phyloP scores from a whole-genome alignment of 2,329 filamentous ascomycete species.

The Ceratocystis lukuohia region DNA sequence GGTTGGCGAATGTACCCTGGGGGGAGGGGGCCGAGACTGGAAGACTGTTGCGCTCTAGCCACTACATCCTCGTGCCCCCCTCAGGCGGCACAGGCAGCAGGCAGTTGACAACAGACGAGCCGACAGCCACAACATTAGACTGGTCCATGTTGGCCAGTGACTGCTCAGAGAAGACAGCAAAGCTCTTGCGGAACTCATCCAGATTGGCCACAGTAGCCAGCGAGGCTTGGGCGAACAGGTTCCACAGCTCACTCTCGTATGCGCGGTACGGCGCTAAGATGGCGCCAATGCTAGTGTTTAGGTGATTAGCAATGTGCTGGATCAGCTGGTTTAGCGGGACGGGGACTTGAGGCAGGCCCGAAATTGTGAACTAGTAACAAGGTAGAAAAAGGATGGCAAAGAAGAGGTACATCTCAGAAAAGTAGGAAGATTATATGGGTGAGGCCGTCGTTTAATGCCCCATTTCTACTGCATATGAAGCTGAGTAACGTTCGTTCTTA shows the following conservation, averaged over 20 bases:
- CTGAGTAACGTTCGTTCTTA: too few species aligned
- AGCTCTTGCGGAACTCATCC: slow-evolving; percentile 63
- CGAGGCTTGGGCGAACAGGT: slow-evolving; percentile 55
- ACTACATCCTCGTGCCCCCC: background rate
- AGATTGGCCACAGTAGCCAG: slow-evolving; percentile 55
- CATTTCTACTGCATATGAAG: too few species aligned
- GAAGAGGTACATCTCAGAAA: background rate
- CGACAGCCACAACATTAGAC: slow-evolving; percentile 69
- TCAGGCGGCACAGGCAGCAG: slow-evolving; percentile 56
- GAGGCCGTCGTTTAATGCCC: background rate
- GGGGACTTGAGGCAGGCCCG: slow-evolving; percentile 34
- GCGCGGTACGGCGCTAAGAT: slow-evolving; percentile 53
- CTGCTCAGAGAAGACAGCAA: slow-evolving; percentile 68
- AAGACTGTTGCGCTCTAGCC: too few species aligned
- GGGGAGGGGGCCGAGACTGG: too few species aligned
- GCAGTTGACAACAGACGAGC: slow-evolving; percentile 67
- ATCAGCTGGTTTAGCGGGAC: slow-evolving; percentile 34
- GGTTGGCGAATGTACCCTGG: too few species aligned
- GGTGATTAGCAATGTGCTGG: slow-evolving; percentile 42
- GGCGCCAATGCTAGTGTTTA: slow-evolving; percentile 39
- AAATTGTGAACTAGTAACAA: background rate
- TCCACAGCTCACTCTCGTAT: slow-evolving; percentile 53
- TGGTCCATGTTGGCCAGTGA: slow-evolving; percentile 64
- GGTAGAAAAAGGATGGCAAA: too few species aligned
- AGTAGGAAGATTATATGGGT: background rate